These are phyloP conservation scores for Mrakia blollopis DNA, from an alignment of 768 basidiomycete species.

Conservation along the genomic window DNA sequence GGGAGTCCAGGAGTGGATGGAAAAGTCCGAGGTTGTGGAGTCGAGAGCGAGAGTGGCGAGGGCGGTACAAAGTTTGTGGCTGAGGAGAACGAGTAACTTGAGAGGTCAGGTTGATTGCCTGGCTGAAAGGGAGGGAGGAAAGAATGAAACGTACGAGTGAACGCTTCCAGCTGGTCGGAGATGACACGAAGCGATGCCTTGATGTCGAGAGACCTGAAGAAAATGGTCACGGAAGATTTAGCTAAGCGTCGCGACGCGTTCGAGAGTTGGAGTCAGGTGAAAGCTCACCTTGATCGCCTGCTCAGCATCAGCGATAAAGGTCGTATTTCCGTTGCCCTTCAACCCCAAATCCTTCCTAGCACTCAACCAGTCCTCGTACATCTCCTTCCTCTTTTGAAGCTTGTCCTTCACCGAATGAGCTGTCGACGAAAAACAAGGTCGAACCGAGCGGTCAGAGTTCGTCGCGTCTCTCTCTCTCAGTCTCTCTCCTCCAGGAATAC, in stretches of 20 bases:
- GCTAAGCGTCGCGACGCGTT: not conserved
- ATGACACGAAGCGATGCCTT: not conserved
- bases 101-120: not conserved
- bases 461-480: not conserved
- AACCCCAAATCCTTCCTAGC: not conserved
- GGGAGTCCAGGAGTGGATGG: constrained; percentile 24
- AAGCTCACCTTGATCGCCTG: constrained; percentile 16
- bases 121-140: not conserved
- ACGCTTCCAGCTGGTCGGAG: constrained; percentile 20
- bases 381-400: not conserved
- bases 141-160: constrained; percentile 16
- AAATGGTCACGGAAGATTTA: not conserved
- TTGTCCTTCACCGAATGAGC: constrained; percentile 21
- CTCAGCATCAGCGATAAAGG: constrained; percentile 2
- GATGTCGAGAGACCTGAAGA: constrained; percentile 9
- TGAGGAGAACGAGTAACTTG: not conserved
- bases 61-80: constrained; percentile 22
- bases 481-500: not conserved
- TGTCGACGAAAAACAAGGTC: not conserved
- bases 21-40: not conserved
- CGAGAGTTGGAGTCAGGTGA: not conserved
- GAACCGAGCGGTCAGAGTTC: not conserved
- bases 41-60: constrained; percentile 18
- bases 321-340: not conserved
- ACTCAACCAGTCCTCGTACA: constrained; percentile 14